phyloP scores from a whole-genome alignment of 1,139 yeast genomes.

The Diutina scorzettiae region DNA sequence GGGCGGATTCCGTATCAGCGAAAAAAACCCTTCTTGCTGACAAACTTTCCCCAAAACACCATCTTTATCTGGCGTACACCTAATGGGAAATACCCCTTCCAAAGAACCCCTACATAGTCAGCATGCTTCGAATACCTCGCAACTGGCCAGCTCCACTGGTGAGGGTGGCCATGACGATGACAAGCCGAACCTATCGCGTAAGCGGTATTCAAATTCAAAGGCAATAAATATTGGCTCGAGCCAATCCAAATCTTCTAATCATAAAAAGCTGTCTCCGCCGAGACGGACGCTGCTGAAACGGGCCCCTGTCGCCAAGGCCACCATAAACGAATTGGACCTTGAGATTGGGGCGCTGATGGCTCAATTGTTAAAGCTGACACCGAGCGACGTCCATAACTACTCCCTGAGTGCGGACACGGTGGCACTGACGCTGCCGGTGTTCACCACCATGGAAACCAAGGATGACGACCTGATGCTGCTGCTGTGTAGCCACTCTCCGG shows the following conservation, averaged over 20 bases:
- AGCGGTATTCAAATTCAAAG: slow-evolving; percentile 3
- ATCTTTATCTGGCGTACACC: too few relatives aligned
- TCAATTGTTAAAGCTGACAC: slow-evolving; percentile 18
- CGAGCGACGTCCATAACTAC: slow-evolving; percentile 2
- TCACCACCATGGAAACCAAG: slow-evolving; percentile 2
- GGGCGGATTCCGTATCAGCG: too few relatives aligned
- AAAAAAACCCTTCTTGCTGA: too few relatives aligned
- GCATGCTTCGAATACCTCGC: slow-evolving; percentile 6
- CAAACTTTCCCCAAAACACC: too few relatives aligned
- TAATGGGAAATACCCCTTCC: slow-evolving; percentile 6
- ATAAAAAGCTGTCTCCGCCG: background rate
- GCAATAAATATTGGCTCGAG: slow-evolving; percentile 4
- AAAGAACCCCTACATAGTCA: slow-evolving; percentile 6
- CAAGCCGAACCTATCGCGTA: slow-evolving; percentile 6
- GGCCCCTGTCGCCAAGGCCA: slow-evolving; percentile 6
- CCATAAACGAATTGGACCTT: slow-evolving; percentile 19
- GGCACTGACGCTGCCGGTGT: slow-evolving; percentile 5
- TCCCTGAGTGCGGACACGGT: background rate
- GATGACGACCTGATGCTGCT: slow-evolving; percentile 2
- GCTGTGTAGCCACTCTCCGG: background rate
- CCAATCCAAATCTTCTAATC: slow-evolving; percentile 1
- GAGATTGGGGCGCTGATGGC: slow-evolving; percentile 39
- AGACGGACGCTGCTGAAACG: background rate
- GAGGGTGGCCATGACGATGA: slow-evolving; percentile 4
- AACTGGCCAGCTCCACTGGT: background rate